Base-by-base conservation (phyloP, 768 basidiomycete species). In the Cytidiella melzeri region DNA sequence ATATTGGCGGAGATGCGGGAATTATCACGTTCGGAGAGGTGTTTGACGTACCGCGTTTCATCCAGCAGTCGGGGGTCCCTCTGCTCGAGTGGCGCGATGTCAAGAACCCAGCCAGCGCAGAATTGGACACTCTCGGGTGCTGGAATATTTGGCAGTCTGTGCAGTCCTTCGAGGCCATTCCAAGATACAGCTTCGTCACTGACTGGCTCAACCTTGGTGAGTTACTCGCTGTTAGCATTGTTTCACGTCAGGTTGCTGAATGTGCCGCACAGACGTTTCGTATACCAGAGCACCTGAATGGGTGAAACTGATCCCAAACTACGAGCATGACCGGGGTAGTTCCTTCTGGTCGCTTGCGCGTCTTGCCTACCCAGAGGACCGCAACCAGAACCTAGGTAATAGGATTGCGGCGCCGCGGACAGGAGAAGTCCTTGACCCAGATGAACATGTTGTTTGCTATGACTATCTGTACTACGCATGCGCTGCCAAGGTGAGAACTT, bases 11-110 rank as follows among this genome's bases (percentile, higher is more conserved):
- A 4, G 63, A 66, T 43, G 68, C 67, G 1, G 63, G 61, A 19
- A 54, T 56, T 36, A 53, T 68, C 21, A 51, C 60, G 19, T 71
- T 74, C 48, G 58, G 67, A 18, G 71, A 73, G 21, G 65, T 74
- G 24, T 74, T 73, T 57, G 69, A 74, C 51, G 53, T 74, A 9
- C 62, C 64, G 1, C 65, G 69, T 3, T 64, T 72, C 43, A 64
- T 63, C 39, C 18, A 58, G 41, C 58, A 59, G 24, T 68, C 73
- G n/a, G 63, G 66, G 21, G 53, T 59, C 13, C 67, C 67, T 0
- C 57, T 74, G 11, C 54, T 74, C 37, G 70, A 74, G 52, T 74
- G 73, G 73, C 39, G 54, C 27, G 69, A 74, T 41, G 64, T 74
- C 52, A 74, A 74, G 52, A 60, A 67, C 46, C 56, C 64, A 7